A percentile compares a stretch with the other conserved stretches of the same genome.
Conservation (phyloP, 257 asterid genomes). For the Nicotiana tabacum region DNA sequence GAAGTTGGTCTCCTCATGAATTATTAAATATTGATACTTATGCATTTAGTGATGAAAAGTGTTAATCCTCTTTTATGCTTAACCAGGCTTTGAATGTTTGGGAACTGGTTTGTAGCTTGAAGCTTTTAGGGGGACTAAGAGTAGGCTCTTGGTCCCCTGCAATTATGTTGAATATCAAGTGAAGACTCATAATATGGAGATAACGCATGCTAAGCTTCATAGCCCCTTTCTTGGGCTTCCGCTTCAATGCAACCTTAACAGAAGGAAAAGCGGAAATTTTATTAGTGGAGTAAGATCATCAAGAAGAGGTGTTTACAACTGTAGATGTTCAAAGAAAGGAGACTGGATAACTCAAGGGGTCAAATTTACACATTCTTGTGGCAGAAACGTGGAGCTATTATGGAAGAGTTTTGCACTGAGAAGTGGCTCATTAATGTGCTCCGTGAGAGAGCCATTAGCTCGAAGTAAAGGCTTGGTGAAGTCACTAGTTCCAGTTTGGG, state of each 20-base stretch:
- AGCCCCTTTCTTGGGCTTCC: conserved; percentile 66
- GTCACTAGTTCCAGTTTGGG: conserved; percentile 67
- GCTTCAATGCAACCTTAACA: conserved; percentile 35
- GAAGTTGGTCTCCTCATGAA: not conserved
- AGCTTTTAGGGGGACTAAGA: conserved; percentile 66
- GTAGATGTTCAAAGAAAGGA: conserved; percentile 52
- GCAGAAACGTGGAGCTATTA: conserved; percentile 52
- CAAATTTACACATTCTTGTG: conserved; percentile 55
- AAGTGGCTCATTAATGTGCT: conserved; percentile 53
- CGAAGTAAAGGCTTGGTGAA: conserved; percentile 59
- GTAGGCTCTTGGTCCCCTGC: conserved; percentile 88
- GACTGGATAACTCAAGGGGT: conserved; percentile 70
- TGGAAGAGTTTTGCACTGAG: conserved; percentile 63
- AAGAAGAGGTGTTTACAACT: conserved; percentile 32
- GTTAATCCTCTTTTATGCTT: not conserved
- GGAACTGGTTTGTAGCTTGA: conserved; percentile 2
- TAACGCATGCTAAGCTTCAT: conserved; percentile 49
- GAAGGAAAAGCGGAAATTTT: conserved; percentile 27
- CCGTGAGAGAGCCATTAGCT: conserved; percentile 62
- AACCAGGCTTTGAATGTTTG: conserved; percentile 19
- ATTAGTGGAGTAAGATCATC: conserved; percentile 31
- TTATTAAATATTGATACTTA: not conserved
- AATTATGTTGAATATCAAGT: conserved; percentile 32
- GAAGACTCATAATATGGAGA: conserved; percentile 19
- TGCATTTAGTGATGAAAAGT: conserved; percentile 4